These are phyloP conservation scores for Myochromella boudieri DNA, from an alignment of 768 basidiomycete genomes.

Conservation along the genomic window DNA sequence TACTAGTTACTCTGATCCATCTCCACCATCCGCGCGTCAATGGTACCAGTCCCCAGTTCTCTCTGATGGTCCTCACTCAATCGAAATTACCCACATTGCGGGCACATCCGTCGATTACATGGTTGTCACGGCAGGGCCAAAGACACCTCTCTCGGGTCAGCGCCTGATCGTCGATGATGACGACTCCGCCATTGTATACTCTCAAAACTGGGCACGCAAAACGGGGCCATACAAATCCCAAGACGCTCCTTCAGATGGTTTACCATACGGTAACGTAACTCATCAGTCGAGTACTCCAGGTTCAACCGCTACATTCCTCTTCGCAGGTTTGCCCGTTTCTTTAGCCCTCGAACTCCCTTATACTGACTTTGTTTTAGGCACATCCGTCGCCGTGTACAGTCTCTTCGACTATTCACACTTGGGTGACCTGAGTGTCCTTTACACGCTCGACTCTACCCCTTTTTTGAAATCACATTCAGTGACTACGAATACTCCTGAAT, in stretches of 20 bases:
- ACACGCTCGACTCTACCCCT: constrained; percentile 22
- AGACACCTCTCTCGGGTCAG: constrained; percentile 20
- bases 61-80: constrained; percentile 18
- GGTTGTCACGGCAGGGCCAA: constrained; percentile 17
- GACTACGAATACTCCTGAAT: constrained; percentile 17
- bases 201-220: constrained; percentile 18
- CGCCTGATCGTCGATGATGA: constrained; percentile 23
- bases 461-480: constrained; percentile 21
- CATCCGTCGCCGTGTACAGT: constrained; percentile 22
- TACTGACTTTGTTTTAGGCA: constrained; percentile 16
- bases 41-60: constrained; percentile 25
- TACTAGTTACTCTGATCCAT: constrained; percentile 11
- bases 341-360: no score
- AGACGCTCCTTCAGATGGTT: constrained; percentile 15
- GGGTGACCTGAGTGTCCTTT: constrained; percentile 20
- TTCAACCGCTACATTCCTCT: constrained; percentile 22
- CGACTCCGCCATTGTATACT: constrained; percentile 18
- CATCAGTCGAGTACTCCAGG: constrained; percentile 20
- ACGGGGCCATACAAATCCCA: constrained; percentile 9
- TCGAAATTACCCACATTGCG: constrained; percentile 18
- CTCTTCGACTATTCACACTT: constrained; percentile 23
- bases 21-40: constrained; percentile 19
- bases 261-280: constrained; percentile 26
- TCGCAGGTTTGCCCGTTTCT: constrained; percentile 22
- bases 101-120: constrained; percentile 23